phyloP scores from a whole-genome alignment of 1,284 basidiomycete genomes.

The Ceratobasidium sp. region DNA sequence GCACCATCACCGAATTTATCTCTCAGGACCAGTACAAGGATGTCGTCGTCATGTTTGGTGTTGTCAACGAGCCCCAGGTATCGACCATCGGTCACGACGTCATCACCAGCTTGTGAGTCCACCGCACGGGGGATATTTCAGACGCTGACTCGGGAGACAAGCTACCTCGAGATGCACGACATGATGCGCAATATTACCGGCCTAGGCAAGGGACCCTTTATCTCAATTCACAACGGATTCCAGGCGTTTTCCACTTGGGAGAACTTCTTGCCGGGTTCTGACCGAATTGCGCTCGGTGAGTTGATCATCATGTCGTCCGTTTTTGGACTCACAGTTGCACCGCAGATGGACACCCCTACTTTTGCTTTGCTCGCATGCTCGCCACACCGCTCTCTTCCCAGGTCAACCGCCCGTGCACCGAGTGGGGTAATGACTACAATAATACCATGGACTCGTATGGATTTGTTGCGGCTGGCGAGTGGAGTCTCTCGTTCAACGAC shows the following conservation, averaged over 20 bases:
- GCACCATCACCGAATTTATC: slow-evolving; percentile 89
- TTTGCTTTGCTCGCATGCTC: slow-evolving; percentile 71
- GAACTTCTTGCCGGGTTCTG: slow-evolving; percentile 77
- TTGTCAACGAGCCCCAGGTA: slow-evolving; percentile 56
- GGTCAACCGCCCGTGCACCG: slow-evolving; percentile 67
- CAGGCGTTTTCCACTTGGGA: slow-evolving; percentile 62
- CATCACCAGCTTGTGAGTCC: slow-evolving; percentile 44
- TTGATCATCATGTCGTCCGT: not conserved
- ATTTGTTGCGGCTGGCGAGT: slow-evolving; percentile 83
- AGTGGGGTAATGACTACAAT: slow-evolving; percentile 69
- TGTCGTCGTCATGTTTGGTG: slow-evolving; percentile 84
- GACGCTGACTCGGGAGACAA: not conserved
- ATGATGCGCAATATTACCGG: slow-evolving; percentile 62
- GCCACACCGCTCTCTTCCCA: slow-evolving; percentile 55
- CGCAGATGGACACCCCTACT: slow-evolving; percentile 76
- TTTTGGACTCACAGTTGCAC: not conserved
- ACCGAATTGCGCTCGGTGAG: slow-evolving; percentile 74
- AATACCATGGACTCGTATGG: slow-evolving; percentile 68
- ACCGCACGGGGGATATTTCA: too few relatives aligned
- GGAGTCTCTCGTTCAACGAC: slow-evolving; percentile 82
- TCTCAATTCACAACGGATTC: slow-evolving; percentile 62
- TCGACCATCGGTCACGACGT: slow-evolving; percentile 48
- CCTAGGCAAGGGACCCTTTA: slow-evolving; percentile 60
- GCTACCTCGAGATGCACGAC: slow-evolving; percentile 59
- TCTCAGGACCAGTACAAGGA: slow-evolving; percentile 85